Conservation (phyloP, 768 basidiomycete genomes). For the Filobasidium floriforme region DNA sequence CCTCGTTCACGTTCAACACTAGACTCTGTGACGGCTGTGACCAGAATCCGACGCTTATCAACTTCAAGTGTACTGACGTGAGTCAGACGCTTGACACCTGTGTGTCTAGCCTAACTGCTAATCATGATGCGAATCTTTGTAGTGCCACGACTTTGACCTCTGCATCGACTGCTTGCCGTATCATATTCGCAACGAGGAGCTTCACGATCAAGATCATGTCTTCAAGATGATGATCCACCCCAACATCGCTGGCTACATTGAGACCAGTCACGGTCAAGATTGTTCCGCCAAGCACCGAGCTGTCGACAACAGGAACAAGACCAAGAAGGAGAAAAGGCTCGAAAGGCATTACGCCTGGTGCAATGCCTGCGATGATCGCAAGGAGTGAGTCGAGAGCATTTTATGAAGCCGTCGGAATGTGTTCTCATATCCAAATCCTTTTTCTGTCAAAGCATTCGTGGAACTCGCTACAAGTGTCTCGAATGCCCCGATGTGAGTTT, state of each 20-base stretch:
- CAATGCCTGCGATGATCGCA: conserved; percentile 26
- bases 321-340: background rate
- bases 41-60: conserved; percentile 24
- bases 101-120: background rate
- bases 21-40: conserved; percentile 18
- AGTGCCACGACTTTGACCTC: conserved; percentile 41
- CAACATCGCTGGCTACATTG: too few species aligned
- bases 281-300: background rate
- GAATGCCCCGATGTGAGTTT: conserved; percentile 37
- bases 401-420: too few species aligned
- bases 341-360: conserved; percentile 35
- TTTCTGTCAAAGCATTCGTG: conserved; percentile 31
- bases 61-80: conserved; percentile 41
- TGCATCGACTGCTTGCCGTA: conserved; percentile 39
- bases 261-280: too few species aligned
- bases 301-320: conserved; percentile 8
- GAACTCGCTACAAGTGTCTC: conserved; percentile 41
- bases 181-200: conserved; percentile 30
- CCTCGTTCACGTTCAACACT: background rate
- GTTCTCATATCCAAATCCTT: background rate
- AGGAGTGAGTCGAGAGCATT: too few species aligned
- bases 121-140: background rate
- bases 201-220: conserved; percentile 35
- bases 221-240: conserved; percentile 36
- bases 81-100: conserved; percentile 10